A percentile compares a stretch with the other conserved stretches of the same genome.
Evolutionary conservation across 2,329 filamentous ascomycete species (phyloP).

Genomic region (Pseudocercospora macadamiae): DNA sequence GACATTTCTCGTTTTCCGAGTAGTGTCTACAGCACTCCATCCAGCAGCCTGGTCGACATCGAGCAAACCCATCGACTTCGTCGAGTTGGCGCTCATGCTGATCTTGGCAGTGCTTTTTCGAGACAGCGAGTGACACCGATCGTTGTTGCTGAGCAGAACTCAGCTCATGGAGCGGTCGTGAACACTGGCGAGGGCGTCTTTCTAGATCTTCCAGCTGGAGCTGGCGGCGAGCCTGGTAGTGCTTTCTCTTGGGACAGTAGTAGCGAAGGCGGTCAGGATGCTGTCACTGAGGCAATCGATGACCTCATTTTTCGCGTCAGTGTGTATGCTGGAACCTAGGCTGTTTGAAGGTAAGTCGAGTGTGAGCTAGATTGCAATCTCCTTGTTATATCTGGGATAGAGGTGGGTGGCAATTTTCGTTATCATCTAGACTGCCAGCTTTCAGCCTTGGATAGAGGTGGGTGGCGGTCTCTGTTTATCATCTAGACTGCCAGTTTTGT

Average conservation of each 20-base stretch:
- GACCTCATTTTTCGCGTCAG: not conserved
- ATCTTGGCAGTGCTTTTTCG: no score
- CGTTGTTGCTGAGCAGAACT: not conserved
- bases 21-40: not conserved
- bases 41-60: not conserved
- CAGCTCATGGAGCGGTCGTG: not conserved
- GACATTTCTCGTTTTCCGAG: no score
- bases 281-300: not conserved
- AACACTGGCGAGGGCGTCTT: not conserved
- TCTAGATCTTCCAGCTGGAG: not conserved
- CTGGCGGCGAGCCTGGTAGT: slow-evolving; percentile 1
- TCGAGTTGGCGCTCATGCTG: not conserved
- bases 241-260: slow-evolving; percentile 8
- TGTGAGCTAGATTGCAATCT: not conserved
- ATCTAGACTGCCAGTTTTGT: no score
- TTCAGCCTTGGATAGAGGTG: no score
- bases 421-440: no score
- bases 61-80: not conserved
- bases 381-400: not conserved
- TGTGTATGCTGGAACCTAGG: not conserved
- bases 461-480: not conserved
- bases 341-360: not conserved
- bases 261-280: not conserved
- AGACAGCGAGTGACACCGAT: no score
- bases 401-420: not conserved